phyloP scores from a whole-genome alignment of 202 grass and related monocot genomes.

The Dendrocalamus latiflorus region DNA sequence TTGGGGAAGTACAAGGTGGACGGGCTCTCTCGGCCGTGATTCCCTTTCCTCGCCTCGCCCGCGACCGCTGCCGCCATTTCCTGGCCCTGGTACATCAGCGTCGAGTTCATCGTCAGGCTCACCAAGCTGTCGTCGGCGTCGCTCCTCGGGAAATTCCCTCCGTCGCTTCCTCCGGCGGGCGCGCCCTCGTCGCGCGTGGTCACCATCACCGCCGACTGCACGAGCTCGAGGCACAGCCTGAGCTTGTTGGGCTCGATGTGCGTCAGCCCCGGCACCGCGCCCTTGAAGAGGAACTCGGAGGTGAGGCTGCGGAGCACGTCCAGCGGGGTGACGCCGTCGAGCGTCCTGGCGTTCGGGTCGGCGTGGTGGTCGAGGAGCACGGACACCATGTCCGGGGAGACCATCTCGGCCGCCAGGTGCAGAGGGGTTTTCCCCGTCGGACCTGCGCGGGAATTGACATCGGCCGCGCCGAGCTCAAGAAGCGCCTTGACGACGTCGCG shows the following conservation, averaged over 20 bases:
- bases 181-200: slow-evolving; percentile 66
- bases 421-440: slow-evolving; percentile 78
- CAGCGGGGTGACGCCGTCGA: slow-evolving; percentile 76
- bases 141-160: too few relatives aligned
- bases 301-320: slow-evolving; percentile 91
- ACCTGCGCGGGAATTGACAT: slow-evolving; percentile 81
- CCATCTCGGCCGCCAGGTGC: slow-evolving; percentile 92
- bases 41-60: too few relatives aligned
- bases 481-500: slow-evolving; percentile 97
- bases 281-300: slow-evolving; percentile 99
- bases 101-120: too few relatives aligned
- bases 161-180: too few relatives aligned
- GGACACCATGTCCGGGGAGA: slow-evolving; percentile 92
- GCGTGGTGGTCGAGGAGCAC: slow-evolving; percentile 98
- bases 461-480: slow-evolving; percentile 92
- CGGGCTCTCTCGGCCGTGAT: too few relatives aligned
- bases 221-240: slow-evolving; percentile 90
- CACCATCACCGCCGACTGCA: slow-evolving; percentile 90
- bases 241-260: slow-evolving; percentile 99
- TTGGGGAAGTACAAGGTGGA: too few relatives aligned
- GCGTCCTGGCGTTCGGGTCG: slow-evolving; percentile 81
- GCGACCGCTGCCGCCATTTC: too few relatives aligned
- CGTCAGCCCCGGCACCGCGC: slow-evolving; percentile 80
- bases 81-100: too few relatives aligned
- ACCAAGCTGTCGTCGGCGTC: too few relatives aligned